Base-by-base conservation (phyloP, 176 grass and related monocot genomes). In the Coix lacrymajobi region DNA sequence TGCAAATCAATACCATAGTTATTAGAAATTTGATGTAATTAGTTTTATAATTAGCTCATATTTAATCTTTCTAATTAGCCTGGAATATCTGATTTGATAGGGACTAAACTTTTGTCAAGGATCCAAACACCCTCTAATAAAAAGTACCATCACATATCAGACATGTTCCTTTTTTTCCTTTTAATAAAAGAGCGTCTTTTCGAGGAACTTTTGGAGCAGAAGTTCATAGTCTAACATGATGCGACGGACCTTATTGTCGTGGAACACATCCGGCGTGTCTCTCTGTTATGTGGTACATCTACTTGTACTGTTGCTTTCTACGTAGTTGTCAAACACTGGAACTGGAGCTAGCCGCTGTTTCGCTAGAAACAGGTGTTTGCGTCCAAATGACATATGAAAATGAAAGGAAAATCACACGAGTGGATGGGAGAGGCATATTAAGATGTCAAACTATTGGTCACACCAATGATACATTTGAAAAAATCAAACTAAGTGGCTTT, bases 281-380 rank as follows among this genome's bases (percentile, higher is more conserved):
- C 11, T 66, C 13, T 41, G n/a, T 19, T 14, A 6, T 26, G 25
- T n/a, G n/a, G n/a, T 17, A 68, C 2, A 39, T 68, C n/a, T 71
- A 44, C 67, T 41, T 8, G 14, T 20, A 46, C 19, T 44, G 22
- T 71, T 36, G 25, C 64, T 69, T 67, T 46, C 14, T 74, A 14
- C 11, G n/a, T n/a, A n/a, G n/a, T 51, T 52, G 76, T 81, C 63
- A 36, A 77, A 76, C 32, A 2, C 24, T 81, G 63, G 70, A 40
- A 34, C 12, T 22, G n/a, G 32, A 28, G 57, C 24, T 78, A 62
- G 51, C 82, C 52, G 63, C 54, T 40, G 78, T 76, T 89, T 85
- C 15, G 71, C 51, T 77, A 26, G 24, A 81, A 64, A 89, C 83
- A 85, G 62, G 54, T 13, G 14, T 36, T 31, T 7, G 52, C 6